Evolutionary conservation across 257 asterid genomes (phyloP), one percentile per base, ranked within the genome.

Genomic region (Paulownia fortunei): DNA sequence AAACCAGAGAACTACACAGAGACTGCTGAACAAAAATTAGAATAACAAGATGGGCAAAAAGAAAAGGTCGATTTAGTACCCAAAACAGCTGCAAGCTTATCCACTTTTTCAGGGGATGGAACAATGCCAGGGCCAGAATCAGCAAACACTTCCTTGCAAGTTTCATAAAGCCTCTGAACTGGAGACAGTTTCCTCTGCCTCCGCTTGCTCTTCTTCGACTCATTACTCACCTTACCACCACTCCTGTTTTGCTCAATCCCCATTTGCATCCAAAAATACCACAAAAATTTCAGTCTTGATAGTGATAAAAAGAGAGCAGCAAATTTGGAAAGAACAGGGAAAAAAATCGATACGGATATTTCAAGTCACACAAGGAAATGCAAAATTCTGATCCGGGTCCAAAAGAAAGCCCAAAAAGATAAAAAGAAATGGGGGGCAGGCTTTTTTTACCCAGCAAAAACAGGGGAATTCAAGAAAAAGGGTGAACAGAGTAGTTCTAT

Each of bases 61-160:
- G 15, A 67, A 58, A 44, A 51, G 72, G 47, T 37, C 2, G 61
- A 76, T 65, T 51, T 2, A 66, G 62, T 89, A 94, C 99, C 99
- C 85, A 94, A 76, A 80, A 91, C 83, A 42, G 89, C 81, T 3
- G 94, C 82, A 23, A 94, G 97, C 67, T 82, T 86, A 47, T 88
- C 88, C 0, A 94, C 82, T 64, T 92, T 90, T 2, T 91, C 93
- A 0, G 93, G 83, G 0, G 97, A 71, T 0, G 99, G 99, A 30
- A 94, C 92, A 79, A 92, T 78, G 78, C 88, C 97, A 21, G 98
- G 97, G 6, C 91, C 95, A 81, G 94, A 94, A 85, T 87, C 93
- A 5, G 89, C 96, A 84, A 92, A 94, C 4, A 89, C 94, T 26
- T 92, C 87, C 69, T 78, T 82, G 81, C 99, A 94, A 74, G 92